Evolutionary conservation across 148 eudicot genomes (phyloP).

Genomic region (Fagopyrum tataricum): DNA sequence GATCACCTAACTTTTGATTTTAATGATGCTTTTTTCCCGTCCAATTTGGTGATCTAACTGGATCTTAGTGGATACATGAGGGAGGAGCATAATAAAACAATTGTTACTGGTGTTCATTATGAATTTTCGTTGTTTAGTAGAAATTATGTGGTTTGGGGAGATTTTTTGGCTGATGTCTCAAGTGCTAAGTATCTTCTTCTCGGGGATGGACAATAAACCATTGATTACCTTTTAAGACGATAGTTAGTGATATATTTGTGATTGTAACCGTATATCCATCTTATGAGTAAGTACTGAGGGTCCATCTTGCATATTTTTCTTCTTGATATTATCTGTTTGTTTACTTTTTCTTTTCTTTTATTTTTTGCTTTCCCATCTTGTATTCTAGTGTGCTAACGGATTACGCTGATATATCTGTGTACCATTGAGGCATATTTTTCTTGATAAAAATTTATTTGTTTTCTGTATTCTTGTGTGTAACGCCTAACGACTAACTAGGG

Average conservation of each 20-base stretch:
- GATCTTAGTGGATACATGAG: not conserved
- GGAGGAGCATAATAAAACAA: not conserved
- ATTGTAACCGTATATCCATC: not conserved
- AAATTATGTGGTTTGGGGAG: not conserved
- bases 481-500: not conserved
- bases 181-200: not conserved
- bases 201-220: not conserved
- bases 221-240: not conserved
- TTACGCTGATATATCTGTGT: too few relatives aligned
- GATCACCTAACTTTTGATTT: conserved; percentile 5
- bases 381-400: too few relatives aligned
- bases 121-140: not conserved
- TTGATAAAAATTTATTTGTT: not conserved
- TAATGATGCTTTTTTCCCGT: not conserved
- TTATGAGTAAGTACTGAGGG: not conserved
- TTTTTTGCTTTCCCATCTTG: not conserved
- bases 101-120: not conserved
- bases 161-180: not conserved
- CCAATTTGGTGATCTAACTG: not conserved
- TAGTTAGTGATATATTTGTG: not conserved
- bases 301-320: not conserved
- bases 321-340: not conserved
- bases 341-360: not conserved
- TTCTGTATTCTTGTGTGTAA: not conserved
- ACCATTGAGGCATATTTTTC: not conserved